phyloP scores from a whole-genome alignment of 192 early-diverging fungal genomes.

The Diversispora epigaea region DNA sequence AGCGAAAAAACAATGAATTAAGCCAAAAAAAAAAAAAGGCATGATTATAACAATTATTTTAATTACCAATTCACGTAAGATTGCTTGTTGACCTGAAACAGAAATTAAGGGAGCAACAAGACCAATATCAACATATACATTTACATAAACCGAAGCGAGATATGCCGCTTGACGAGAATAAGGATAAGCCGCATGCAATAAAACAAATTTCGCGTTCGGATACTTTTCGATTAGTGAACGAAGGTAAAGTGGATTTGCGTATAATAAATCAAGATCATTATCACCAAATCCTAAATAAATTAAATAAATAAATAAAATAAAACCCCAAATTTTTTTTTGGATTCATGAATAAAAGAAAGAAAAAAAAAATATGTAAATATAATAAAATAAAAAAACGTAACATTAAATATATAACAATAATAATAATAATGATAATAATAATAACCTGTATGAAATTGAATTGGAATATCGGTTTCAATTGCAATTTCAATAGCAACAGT shows the following conservation, averaged over 20 bases:
- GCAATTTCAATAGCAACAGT: slow-evolving; percentile 11
- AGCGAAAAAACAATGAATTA: background rate
- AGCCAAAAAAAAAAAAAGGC: background rate
- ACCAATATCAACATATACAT: slow-evolving; percentile 27
- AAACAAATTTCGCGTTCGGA: slow-evolving; percentile 28
- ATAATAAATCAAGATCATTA: slow-evolving; percentile 34
- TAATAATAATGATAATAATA: background rate
- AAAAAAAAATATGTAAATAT: no score
- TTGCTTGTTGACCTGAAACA: background rate
- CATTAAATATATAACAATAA: background rate
- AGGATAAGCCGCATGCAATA: slow-evolving; percentile 37
- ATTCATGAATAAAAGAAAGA: background rate
- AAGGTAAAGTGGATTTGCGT: slow-evolving; percentile 31
- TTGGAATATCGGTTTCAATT: slow-evolving; percentile 22
- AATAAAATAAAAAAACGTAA: no score
- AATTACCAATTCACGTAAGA: slow-evolving; percentile 4
- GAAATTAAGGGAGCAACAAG: slow-evolving; percentile 7
- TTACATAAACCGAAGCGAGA: slow-evolving; percentile 22
- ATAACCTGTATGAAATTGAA: slow-evolving; percentile 37
- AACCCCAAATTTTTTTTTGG: no score
- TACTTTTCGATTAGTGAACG: slow-evolving; percentile 30
- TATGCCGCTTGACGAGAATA: slow-evolving; percentile 35
- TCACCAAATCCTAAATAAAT: slow-evolving; percentile 33
- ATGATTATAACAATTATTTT: background rate
- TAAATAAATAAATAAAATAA: background rate